Evolutionary conservation across 805 yeast species (phyloP), one percentile per base, ranked within the genome.

Genomic region (Metschnikowia cubensis): DNA sequence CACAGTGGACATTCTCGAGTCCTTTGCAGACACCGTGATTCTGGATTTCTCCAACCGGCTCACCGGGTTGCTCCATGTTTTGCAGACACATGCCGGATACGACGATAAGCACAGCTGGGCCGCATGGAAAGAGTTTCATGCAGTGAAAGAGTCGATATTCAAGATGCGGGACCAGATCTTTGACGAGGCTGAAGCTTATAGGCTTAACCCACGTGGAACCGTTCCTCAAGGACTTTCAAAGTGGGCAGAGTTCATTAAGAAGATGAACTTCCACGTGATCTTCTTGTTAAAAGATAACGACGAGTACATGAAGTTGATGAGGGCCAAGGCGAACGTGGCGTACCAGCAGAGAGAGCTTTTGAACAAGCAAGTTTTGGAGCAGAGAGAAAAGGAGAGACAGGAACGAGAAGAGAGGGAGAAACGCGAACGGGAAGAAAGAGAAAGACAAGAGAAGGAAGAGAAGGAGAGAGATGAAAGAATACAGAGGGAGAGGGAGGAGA

Each of bases 21-120:
- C 86, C 53, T 87, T 86, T 73, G 83, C 85, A 5, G 90, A 85
- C 48, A 77, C 81, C 6, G 75, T 87, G 29, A 74, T 85, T 48
- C 75, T 70, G 56, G 89, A 85, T 56, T 85, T 84, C 68, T 78
- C 86, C 6, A 77, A 79, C 47, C 77, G 81, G 50, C 74, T 86
- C 60, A 76, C 83, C 46, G 68, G 70, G 18, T 55, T 69, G 49
- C 54, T 82, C 82, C 76, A 64, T 65, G 52, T 55, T 7, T 42
- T 56, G 36, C 55, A 53, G 14, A 18, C 42, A 31, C 51, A 57
- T 13, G 29, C 44, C 4, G 59, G 42, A 29, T 55, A 38, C 31
- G 55, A 52, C 4, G 67, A 60, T 35, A 55, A 58, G n/a, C 41
- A 57, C 45, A 50, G 55, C 18, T 64, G 68, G 68, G 40, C 49